Conservation (phyloP, 495 filamentous ascomycete species). For the Aspergillus wentii region DNA sequence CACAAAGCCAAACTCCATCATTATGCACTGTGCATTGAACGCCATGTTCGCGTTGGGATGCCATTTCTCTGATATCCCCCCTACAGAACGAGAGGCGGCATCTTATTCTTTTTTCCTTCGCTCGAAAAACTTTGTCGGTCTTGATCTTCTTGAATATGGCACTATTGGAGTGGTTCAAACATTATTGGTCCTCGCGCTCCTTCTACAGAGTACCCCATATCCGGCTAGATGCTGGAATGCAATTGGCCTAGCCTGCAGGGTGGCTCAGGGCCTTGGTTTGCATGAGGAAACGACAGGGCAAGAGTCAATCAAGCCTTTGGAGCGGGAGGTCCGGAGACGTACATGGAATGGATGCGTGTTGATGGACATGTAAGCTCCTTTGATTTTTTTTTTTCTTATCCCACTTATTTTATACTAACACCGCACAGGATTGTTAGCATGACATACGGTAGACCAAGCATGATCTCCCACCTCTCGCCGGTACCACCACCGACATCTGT, state of each 20-base stretch:
- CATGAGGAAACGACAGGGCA: constrained; percentile 30
- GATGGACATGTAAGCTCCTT: constrained; percentile 37
- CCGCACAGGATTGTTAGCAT: constrained; percentile 39
- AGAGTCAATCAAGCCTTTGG: constrained; percentile 20
- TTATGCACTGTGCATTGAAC: constrained; percentile 43
- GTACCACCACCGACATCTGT: constrained; percentile 34
- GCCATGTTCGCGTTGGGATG: constrained; percentile 39
- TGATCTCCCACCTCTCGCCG: constrained; percentile 31
- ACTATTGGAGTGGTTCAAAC: constrained; percentile 43
- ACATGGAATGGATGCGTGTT: constrained; percentile 47
- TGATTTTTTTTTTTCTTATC: not conserved
- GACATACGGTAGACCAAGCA: constrained; percentile 43
- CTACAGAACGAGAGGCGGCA: constrained; percentile 26
- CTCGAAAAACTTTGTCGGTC: constrained; percentile 35
- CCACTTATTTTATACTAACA: not conserved
- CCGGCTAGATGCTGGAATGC: constrained; percentile 43
- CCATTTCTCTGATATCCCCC: constrained; percentile 37
- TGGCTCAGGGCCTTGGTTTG: constrained; percentile 43
- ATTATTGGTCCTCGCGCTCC: constrained; percentile 36
- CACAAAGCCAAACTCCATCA: constrained; percentile 30
- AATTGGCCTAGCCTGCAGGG: constrained; percentile 41
- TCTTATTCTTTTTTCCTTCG: constrained; percentile 42
- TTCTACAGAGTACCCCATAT: constrained; percentile 42
- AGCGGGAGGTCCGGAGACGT: constrained; percentile 37
- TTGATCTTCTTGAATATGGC: constrained; percentile 39